Evolutionary conservation across 169 alveolate genomes (phyloP), one percentile per base, ranked within the genome.

Genomic region (Blepharisma undulans): DNA sequence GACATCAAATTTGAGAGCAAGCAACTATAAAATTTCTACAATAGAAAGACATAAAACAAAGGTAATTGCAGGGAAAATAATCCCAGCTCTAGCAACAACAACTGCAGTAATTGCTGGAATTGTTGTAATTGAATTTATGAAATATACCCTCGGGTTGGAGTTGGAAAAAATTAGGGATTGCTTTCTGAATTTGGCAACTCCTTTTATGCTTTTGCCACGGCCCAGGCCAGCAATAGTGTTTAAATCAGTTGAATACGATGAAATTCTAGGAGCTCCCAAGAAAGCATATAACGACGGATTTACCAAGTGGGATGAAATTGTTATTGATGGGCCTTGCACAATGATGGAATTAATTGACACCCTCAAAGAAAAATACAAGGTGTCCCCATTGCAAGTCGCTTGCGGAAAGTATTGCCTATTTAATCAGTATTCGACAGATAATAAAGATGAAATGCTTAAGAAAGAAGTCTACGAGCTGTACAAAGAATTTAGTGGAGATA

Each of bases 51-150:
- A 95, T 88, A 97, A 99, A 97, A 98, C 99, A 25, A 99, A 99
- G 94, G 96, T 99, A 97, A 99, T 99, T 33, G 99, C 99, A 16
- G 99, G 99, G 27, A 99, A 99, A 94, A 99, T 99, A 82, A 99
- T 99, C 48, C 99, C 99, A 29, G 99, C 99, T 78, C 98, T 99
- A 72, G 99, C 99, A 76, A 99, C 99, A 30, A 99, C 99, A 25
- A 99, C 99, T n/a, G 99, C 99, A 30, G 98, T 99, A 98, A 96
- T 98, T 80, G 98, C 99, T 18, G 99, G 99, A 1, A 93, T 98
- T 89, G 99, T 99, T 18, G 96, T 98, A 74, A 93, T 97, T 27
- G 99, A 99, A 94, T 91, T 98, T 92, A 92, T 97, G 93, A 98
- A 98, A 89, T 90, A 21, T 22, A 4, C 34, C 36, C 36, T 25